Evolutionary conservation across 2,329 filamentous ascomycete species (phyloP).

Genomic region (Dissoconium aciculare): DNA sequence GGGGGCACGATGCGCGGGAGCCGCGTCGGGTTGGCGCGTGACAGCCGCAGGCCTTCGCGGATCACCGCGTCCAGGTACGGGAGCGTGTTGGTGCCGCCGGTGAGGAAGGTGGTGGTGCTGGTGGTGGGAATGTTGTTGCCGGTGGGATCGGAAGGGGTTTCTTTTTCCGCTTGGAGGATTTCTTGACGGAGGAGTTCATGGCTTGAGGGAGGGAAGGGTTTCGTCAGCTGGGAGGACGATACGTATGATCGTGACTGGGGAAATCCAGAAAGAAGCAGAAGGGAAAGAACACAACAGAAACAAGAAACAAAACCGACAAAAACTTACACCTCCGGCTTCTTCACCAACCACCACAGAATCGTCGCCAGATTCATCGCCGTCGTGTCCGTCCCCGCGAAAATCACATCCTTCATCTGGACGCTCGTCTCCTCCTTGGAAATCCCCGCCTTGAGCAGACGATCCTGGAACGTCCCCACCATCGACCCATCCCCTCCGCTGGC

Average conservation of each 20-base stretch:
- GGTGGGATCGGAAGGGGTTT: slow-evolving; percentile 17
- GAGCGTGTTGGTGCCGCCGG: slow-evolving; percentile 13
- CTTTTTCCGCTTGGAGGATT: slow-evolving; percentile 16
- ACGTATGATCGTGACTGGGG: background rate
- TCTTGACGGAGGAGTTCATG: slow-evolving; percentile 25
- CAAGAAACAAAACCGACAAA: too few relatives aligned
- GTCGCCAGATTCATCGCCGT: slow-evolving; percentile 38
- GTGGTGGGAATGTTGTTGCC: background rate
- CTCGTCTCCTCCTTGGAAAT: slow-evolving; percentile 31
- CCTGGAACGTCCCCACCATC: slow-evolving; percentile 30
- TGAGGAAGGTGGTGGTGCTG: background rate
- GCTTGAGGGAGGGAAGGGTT: slow-evolving; percentile 10
- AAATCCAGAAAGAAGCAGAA: background rate
- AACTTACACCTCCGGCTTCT: slow-evolving; percentile 28
- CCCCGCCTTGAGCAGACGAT: slow-evolving; percentile 32
- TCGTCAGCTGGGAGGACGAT: slow-evolving; percentile 1
- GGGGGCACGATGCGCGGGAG: slow-evolving; percentile 35
- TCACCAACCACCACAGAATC: slow-evolving; percentile 32
- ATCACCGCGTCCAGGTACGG: slow-evolving; percentile 36
- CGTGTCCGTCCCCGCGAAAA: slow-evolving; percentile 41
- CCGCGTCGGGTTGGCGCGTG: slow-evolving; percentile 38
- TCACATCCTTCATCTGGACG: slow-evolving; percentile 40
- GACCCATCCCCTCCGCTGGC: slow-evolving; percentile 8
- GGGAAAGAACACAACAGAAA: too few relatives aligned
- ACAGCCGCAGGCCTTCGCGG: slow-evolving; percentile 36